Base-by-base conservation (phyloP, 2,329 filamentous ascomycete species). In the Colletotrichum costaricense region DNA sequence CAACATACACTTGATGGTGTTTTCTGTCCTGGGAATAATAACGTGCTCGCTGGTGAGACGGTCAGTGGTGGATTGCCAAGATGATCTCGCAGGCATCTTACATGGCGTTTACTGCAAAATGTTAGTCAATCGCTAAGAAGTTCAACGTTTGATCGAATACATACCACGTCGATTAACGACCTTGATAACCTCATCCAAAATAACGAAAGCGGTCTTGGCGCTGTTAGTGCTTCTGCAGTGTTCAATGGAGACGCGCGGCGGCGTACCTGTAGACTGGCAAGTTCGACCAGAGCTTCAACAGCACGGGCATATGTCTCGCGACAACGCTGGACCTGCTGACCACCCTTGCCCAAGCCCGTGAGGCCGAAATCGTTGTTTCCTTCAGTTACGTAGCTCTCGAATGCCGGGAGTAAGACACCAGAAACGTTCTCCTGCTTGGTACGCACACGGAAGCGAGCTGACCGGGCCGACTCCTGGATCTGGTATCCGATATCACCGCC, bases 391-490 rank as follows among this genome's bases (percentile, higher is more conserved):
- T 94, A 97, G 85, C 94, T 95, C 85, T 99, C 97, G 78, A 98
- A 99, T 38, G 95, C 91, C 33, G 97, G 97, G 55, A 99, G 87
- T 78, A 98, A 91, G 74, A 99, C 97, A 88, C 97, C 97, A 7
- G 95, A 98, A 63, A 99, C 96, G 86, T 99, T 99, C 85, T 99
- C 97, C 83, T 99, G 97, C 85, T 96, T 97, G 63, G 97, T 97
- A 74, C 95, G 93, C 74, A 99, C 90, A 76, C 97, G 92, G 87
- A 99, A 98, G 58, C 95, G 93, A 65, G 97, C 97, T 69, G 94
- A 92, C 83, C 97, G 96, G 74, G 95, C 97, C 1, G 95, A 97
- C 84, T 99, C 97, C 81, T 98, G 95, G 77, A 99, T 94, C 86
- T 99, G 97, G 85, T 98, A 99, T 75, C 93, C 94, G 79, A 99